Conservation (phyloP, 148 eudicot species). For the Silene uniflora region DNA sequence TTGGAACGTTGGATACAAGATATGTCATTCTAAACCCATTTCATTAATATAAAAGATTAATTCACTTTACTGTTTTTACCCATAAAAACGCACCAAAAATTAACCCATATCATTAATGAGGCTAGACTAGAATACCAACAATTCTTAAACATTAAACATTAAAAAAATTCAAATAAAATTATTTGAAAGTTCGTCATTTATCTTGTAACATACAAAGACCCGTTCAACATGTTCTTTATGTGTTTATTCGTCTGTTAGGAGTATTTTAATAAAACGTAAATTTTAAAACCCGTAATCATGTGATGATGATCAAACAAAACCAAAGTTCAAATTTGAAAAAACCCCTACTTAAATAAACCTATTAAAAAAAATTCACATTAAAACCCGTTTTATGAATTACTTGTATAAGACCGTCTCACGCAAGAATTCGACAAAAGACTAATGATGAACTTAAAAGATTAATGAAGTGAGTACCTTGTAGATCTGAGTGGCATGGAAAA, state of each 20-base stretch:
- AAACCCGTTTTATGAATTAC: background rate
- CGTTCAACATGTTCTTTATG: no score
- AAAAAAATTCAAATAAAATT: background rate
- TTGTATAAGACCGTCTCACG: no score
- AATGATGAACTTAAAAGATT: background rate
- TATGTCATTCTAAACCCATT: conserved; percentile 24
- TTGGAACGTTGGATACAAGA: conserved; percentile 7
- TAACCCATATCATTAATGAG: conserved; percentile 9
- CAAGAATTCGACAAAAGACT: background rate
- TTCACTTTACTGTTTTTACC: conserved; percentile 7
- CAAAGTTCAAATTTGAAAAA: background rate
- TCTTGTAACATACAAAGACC: no score
- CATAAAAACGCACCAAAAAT: conserved; percentile 5
- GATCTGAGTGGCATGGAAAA: conserved; percentile 21
- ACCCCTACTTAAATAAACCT: conserved; percentile 23
- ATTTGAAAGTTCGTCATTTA: background rate
- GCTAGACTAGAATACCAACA: background rate
- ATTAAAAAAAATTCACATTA: background rate
- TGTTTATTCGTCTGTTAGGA: no score
- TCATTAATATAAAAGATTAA: no score
- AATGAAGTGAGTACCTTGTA: conserved; percentile 13
- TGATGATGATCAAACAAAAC: background rate
- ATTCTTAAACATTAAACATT: background rate
- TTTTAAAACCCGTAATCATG: background rate
- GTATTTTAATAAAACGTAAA: no score